Conservation (phyloP, 768 basidiomycete species). For the Dacryopinax spathularia region DNA sequence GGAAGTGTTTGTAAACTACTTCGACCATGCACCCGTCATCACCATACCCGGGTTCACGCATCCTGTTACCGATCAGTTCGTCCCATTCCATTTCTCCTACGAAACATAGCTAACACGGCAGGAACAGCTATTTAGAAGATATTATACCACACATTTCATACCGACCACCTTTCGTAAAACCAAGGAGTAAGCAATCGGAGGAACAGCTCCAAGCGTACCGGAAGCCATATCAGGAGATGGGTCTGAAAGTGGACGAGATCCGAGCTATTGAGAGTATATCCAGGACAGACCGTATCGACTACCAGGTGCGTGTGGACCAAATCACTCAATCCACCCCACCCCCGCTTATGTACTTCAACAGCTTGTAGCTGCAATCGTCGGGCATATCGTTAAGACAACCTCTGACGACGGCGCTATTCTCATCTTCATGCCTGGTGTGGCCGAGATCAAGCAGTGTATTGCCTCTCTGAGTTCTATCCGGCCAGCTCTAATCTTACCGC, state of each 20-base stretch:
- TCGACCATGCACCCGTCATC: slow-evolving; percentile 62
- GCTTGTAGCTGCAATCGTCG: slow-evolving; percentile 53
- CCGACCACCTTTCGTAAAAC: slow-evolving; percentile 32
- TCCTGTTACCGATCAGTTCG: slow-evolving; percentile 62
- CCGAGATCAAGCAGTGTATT: slow-evolving; percentile 70
- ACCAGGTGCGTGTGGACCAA: slow-evolving; percentile 34
- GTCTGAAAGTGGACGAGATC: slow-evolving; percentile 39
- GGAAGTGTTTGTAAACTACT: slow-evolving; percentile 69
- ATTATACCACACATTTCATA: slow-evolving; percentile 47
- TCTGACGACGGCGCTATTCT: slow-evolving; percentile 51
- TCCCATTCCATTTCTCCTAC: slow-evolving; percentile 4
- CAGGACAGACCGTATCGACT: slow-evolving; percentile 55
- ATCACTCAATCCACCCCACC: not conserved
- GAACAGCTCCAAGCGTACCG: slow-evolving; percentile 36
- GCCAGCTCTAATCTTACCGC: slow-evolving; percentile 47
- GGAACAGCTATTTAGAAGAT: slow-evolving; percentile 68
- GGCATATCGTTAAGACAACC: slow-evolving; percentile 41
- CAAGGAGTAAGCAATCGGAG: slow-evolving; percentile 30
- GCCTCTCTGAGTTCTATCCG: slow-evolving; percentile 37
- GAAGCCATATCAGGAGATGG: slow-evolving; percentile 35
- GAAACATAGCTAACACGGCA: not conserved
- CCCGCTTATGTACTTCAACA: slow-evolving; percentile 17
- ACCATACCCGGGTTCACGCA: slow-evolving; percentile 71
- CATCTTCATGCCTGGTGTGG: slow-evolving; percentile 82
- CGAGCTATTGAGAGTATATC: slow-evolving; percentile 46